These are phyloP conservation scores for Physaria fendleri DNA, from an alignment of 345 rosid species.

Conservation along the genomic window DNA sequence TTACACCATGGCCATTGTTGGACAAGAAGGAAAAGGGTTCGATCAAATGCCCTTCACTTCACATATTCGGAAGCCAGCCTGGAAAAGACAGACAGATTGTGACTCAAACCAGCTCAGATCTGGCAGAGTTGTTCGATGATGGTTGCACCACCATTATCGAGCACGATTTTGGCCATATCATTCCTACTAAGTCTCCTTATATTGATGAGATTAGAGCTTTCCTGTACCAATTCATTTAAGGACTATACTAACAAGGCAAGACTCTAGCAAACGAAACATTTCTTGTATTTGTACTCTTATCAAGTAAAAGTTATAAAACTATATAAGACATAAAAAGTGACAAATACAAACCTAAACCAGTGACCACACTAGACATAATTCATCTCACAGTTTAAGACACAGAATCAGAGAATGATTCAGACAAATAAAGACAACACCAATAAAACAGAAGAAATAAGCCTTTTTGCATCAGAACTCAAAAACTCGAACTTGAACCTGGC, in stretches of 20 bases:
- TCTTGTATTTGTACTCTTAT: conserved; percentile 13
- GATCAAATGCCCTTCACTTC: conserved; percentile 78
- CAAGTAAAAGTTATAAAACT: background rate
- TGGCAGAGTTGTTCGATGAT: conserved; percentile 48
- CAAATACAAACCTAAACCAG: conserved; percentile 26
- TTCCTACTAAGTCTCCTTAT: conserved; percentile 69
- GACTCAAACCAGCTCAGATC: conserved; percentile 53
- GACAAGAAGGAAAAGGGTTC: conserved; percentile 30
- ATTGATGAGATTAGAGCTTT: conserved; percentile 63
- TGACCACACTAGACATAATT: conserved; percentile 22
- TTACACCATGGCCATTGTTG: conserved; percentile 30
- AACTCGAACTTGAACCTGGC: conserved; percentile 24
- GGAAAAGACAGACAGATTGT: conserved; percentile 79
- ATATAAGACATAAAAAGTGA: conserved; percentile 6
- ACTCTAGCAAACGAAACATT: conserved; percentile 11
- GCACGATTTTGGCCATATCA: conserved; percentile 86
- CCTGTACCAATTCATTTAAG: conserved; percentile 55
- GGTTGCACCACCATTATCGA: conserved; percentile 55
- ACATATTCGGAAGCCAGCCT: conserved; percentile 59
- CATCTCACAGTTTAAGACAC: conserved; percentile 7
- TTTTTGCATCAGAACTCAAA: conserved; percentile 27
- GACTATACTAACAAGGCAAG: background rate
- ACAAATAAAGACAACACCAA: background rate
- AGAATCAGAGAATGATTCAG: conserved; percentile 9
- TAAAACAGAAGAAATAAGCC: background rate